Conservation (phyloP, 2,329 filamentous ascomycete genomes). For the Rhynchosporium graminicola region DNA sequence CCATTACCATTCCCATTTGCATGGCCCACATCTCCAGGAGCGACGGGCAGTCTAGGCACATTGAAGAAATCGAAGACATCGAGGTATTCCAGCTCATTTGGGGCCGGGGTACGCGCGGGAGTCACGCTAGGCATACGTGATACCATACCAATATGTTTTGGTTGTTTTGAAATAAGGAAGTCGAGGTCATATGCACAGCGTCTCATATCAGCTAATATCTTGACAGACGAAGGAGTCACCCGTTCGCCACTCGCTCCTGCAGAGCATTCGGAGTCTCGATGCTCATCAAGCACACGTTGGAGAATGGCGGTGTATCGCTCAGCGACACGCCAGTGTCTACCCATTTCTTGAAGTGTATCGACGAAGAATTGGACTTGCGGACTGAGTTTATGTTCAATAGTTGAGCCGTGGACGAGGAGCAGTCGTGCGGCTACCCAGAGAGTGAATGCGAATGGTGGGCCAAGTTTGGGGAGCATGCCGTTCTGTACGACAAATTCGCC, state of each 20-base stretch:
- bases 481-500: constrained; percentile 77
- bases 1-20: constrained; percentile 27
- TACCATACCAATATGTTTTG: constrained; percentile 36
- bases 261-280: constrained; percentile 71
- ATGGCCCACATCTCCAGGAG: constrained; percentile 38
- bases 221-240: constrained; percentile 78
- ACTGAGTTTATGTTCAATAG: constrained; percentile 80
- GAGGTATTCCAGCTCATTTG: constrained; percentile 85
- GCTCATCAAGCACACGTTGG: constrained; percentile 82
- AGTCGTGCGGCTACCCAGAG: constrained; percentile 89
- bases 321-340: constrained; percentile 82
- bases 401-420: constrained; percentile 85
- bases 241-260: constrained; percentile 63
- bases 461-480: constrained; percentile 74
- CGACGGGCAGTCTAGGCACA: constrained; percentile 69
- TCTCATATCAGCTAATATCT: constrained; percentile 88
- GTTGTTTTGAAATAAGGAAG: constrained; percentile 80
- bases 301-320: constrained; percentile 79
- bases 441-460: constrained; percentile 88
- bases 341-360: constrained; percentile 77
- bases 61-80: constrained; percentile 97
- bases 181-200: constrained; percentile 88
- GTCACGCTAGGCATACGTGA: constrained; percentile 56
- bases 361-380: constrained; percentile 81
- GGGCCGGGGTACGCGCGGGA: constrained; percentile 67